phyloP scores from a whole-genome alignment of 495 filamentous ascomycete species.

The Annulohypoxylon bovei region DNA sequence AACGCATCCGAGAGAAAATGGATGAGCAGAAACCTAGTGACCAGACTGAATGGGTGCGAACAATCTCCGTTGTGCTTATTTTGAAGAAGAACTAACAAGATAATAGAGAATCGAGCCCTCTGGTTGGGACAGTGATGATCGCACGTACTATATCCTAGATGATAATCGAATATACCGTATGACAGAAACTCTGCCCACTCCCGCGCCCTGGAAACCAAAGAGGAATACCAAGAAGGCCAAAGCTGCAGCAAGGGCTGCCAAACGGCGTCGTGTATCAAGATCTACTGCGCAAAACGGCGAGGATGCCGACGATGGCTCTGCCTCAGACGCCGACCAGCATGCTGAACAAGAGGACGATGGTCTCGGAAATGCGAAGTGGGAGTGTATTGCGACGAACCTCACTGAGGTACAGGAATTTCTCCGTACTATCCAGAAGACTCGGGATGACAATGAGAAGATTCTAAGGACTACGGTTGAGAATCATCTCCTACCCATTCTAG shows the following conservation, averaged over 20 bases:
- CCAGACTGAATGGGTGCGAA: conserved; percentile 82
- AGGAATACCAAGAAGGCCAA: conserved; percentile 79
- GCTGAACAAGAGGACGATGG: conserved; percentile 65
- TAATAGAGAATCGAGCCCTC: conserved; percentile 87
- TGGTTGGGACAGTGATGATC: conserved; percentile 86
- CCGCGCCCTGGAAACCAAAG: conserved; percentile 70
- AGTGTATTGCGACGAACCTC: conserved; percentile 84
- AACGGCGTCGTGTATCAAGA: conserved; percentile 71
- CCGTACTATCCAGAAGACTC: conserved; percentile 72
- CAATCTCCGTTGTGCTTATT: background rate
- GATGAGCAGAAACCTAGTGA: conserved; percentile 82
- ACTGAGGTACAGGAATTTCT: conserved; percentile 80
- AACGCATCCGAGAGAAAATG: conserved; percentile 87
- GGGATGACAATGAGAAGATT: conserved; percentile 82
- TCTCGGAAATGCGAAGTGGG: conserved; percentile 83
- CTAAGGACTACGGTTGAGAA: conserved; percentile 73
- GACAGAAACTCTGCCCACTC: conserved; percentile 70
- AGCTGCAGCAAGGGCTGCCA: conserved; percentile 72
- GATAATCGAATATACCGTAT: conserved; percentile 92
- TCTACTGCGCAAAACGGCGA: conserved; percentile 48
- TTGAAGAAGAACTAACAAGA: conserved; percentile 38
- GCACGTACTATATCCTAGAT: conserved; percentile 88
- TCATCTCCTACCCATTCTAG: conserved; percentile 83
- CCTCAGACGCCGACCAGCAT: conserved; percentile 50
- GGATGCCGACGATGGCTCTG: conserved; percentile 60